Conservation (phyloP, 805 yeast genomes). For the Spathaspora arborariae region DNA sequence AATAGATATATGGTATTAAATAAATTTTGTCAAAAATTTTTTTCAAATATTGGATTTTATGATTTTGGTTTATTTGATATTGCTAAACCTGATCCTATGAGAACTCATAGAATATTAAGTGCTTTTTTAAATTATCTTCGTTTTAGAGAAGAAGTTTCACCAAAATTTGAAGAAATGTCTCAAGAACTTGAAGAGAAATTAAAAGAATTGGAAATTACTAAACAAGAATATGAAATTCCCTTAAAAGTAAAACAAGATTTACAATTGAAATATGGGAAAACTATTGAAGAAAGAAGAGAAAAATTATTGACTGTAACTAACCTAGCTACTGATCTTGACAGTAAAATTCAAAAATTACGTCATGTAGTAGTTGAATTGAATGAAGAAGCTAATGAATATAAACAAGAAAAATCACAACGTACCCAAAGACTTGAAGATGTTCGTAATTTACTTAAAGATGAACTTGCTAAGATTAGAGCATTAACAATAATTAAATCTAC, state of each 20-base stretch:
- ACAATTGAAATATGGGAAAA: neutral
- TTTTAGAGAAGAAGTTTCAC: slow-evolving; percentile 72
- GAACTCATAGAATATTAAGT: slow-evolving; percentile 65
- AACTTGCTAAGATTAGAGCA: neutral
- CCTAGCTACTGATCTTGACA: slow-evolving; percentile 32
- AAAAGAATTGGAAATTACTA: slow-evolving; percentile 27
- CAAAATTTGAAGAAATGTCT: slow-evolving; percentile 63
- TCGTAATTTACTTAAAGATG: neutral
- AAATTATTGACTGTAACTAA: slow-evolving; percentile 3
- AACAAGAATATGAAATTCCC: slow-evolving; percentile 26
- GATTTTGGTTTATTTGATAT: slow-evolving; percentile 77
- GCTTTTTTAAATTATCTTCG: slow-evolving; percentile 84
- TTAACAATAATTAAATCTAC: slow-evolving; percentile 27
- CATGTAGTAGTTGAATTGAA: neutral
- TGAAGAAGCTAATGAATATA: neutral
- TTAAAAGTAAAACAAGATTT: neutral
- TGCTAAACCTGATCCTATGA: slow-evolving; percentile 67
- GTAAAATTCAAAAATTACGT: neutral
- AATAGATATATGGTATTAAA: slow-evolving; percentile 45
- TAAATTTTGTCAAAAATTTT: slow-evolving; percentile 56
- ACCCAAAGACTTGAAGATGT: neutral
- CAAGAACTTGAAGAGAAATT: slow-evolving; percentile 19
- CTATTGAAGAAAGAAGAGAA: neutral
- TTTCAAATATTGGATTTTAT: slow-evolving; percentile 68
- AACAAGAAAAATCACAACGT: neutral